Evolutionary conservation across 176 grass and related monocot species (phyloP).

Genomic region (Hordeum marinum): DNA sequence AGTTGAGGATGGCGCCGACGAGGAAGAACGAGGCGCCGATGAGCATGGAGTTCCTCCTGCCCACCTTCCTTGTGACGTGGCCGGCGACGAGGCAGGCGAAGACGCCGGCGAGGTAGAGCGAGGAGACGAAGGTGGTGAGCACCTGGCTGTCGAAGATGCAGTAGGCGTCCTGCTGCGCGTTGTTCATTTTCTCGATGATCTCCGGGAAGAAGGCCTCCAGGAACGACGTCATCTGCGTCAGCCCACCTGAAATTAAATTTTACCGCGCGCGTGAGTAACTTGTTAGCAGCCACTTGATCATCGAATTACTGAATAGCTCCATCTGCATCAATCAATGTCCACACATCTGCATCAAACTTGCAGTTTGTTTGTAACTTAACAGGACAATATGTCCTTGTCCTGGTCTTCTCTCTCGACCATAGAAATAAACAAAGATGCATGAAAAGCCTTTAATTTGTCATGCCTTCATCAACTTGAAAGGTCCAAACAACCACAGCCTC

Average conservation of each 20-base stretch:
- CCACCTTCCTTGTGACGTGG: conserved; percentile 52
- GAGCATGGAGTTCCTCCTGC: conserved; percentile 58
- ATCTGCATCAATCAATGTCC: not conserved
- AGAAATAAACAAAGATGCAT: too few relatives aligned
- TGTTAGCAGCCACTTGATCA: not conserved
- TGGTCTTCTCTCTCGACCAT: not conserved
- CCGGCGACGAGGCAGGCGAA: conserved; percentile 56
- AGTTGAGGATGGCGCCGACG: conserved; percentile 53
- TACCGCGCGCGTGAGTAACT: not conserved
- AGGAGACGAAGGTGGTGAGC: conserved; percentile 80
- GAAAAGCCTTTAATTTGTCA: not conserved
- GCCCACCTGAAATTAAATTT: conserved; percentile 38
- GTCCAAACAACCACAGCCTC: not conserved
- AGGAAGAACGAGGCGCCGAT: conserved; percentile 71
- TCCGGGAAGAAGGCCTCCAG: conserved; percentile 68
- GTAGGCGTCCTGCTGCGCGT: conserved; percentile 51
- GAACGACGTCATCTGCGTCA: conserved; percentile 80
- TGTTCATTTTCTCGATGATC: conserved; percentile 54
- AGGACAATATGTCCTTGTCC: not conserved
- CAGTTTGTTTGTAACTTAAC: not conserved
- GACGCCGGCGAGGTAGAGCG: conserved; percentile 71
- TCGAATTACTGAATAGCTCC: too few relatives aligned
- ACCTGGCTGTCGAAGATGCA: conserved; percentile 73
- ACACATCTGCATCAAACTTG: too few relatives aligned
- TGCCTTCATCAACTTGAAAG: not conserved